phyloP scores from a whole-genome alignment of 2,329 filamentous ascomycete genomes.

The Arthrobotrys entomopaga region DNA sequence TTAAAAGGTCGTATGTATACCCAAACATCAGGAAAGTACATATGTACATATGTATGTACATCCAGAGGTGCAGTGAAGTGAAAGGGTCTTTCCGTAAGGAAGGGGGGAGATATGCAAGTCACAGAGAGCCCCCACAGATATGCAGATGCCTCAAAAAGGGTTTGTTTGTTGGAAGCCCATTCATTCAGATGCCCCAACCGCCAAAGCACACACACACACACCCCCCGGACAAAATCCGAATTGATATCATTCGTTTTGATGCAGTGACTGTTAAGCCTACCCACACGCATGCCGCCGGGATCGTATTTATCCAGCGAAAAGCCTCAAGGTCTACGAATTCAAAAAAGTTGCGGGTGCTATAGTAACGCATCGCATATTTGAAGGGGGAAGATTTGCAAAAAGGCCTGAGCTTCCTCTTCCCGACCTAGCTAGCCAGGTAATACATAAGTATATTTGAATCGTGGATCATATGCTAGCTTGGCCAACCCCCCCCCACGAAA shows the following conservation, averaged over 20 bases:
- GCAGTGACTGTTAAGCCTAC: slow-evolving; percentile 10
- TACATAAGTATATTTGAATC: too few relatives aligned
- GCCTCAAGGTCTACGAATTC: neutral
- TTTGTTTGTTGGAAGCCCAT: slow-evolving; percentile 9
- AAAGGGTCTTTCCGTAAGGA: neutral
- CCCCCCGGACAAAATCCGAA: slow-evolving; percentile 50
- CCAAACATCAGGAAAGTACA: too few relatives aligned
- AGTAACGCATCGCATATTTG: too few relatives aligned
- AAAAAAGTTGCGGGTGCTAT: neutral
- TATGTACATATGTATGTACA: too few relatives aligned
- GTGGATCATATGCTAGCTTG: neutral
- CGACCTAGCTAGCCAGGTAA: too few relatives aligned
- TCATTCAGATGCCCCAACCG: slow-evolving; percentile 18
- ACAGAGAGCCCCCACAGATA: slow-evolving; percentile 6
- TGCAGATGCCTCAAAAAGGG: slow-evolving; percentile 7
- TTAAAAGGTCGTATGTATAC: too few relatives aligned
- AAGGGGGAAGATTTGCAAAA: too few relatives aligned
- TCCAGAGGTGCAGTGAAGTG: too few relatives aligned
- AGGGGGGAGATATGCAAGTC: slow-evolving; percentile 39
- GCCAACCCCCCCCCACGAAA: slow-evolving; percentile 52
- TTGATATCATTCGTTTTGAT: neutral
- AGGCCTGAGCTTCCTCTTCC: too few relatives aligned
- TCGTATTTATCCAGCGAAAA: slow-evolving; percentile 40
- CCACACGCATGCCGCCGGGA: slow-evolving; percentile 24
- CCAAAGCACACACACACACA: slow-evolving; percentile 19